Conservation (phyloP, 768 basidiomycete species). For the Kwoniella sp. region DNA sequence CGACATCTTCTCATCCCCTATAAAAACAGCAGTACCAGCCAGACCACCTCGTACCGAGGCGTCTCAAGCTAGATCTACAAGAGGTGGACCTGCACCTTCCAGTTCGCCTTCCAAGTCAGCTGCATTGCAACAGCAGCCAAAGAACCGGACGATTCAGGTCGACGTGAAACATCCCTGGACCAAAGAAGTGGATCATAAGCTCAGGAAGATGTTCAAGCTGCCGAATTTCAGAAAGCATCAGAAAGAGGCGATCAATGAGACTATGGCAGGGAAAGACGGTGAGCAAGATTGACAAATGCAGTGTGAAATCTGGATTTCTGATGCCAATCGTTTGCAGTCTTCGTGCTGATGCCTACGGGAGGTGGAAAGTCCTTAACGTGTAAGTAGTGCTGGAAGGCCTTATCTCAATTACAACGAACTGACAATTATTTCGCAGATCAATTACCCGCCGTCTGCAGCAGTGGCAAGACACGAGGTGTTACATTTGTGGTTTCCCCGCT, state of each 20-base stretch:
- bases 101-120: slow-evolving; percentile 16
- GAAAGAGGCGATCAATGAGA: slow-evolving; percentile 77
- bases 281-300: slow-evolving; percentile 5
- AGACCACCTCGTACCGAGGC: slow-evolving; percentile 16
- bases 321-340: slow-evolving; percentile 59
- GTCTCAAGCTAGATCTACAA: slow-evolving; percentile 14
- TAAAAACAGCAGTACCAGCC: neutral
- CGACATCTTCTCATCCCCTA: slow-evolving; percentile 27
- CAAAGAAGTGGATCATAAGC: slow-evolving; percentile 62
- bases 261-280: slow-evolving; percentile 72
- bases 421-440: slow-evolving; percentile 59
- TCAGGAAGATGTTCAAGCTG: slow-evolving; percentile 68
- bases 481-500: slow-evolving; percentile 90
- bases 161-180: slow-evolving; percentile 51
- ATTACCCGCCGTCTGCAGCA: slow-evolving; percentile 77
- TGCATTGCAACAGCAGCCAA: neutral
- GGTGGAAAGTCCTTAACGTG: slow-evolving; percentile 88
- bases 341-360: slow-evolving; percentile 95
- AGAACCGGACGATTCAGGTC: slow-evolving; percentile 23
- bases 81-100: slow-evolving; percentile 25
- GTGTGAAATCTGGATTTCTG: neutral
- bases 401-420: neutral
- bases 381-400: slow-evolving; percentile 49
- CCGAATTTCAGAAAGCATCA: slow-evolving; percentile 77
- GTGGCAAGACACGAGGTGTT: slow-evolving; percentile 73